A percentile compares a stretch with the other conserved stretches of the same genome.
Evolutionary conservation across 805 yeast species (phyloP).

Genomic region (Wickerhamia fluorescens): DNA sequence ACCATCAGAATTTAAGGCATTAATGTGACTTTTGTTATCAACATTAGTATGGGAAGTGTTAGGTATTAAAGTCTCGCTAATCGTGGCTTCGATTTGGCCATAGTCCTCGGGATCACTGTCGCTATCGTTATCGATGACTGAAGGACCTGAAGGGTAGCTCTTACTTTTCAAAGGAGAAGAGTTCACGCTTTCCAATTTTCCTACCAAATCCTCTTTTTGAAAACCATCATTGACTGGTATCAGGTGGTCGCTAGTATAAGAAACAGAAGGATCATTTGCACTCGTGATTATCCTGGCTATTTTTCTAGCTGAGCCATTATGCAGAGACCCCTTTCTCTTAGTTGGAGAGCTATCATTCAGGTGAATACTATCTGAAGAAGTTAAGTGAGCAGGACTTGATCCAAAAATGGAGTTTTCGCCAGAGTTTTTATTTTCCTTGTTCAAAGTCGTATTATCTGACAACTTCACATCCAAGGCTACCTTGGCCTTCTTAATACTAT

Average conservation of each 20-base stretch:
- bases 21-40: no score
- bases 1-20: conserved; percentile 3
- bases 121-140: conserved; percentile 17
- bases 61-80: conserved; percentile 15
- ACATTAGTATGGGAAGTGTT: conserved; percentile 2
- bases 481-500: conserved; percentile 11
- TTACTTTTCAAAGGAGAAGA: conserved; percentile 6
- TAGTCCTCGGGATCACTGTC: conserved; percentile 21
- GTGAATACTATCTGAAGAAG: no score
- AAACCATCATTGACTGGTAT: conserved; percentile 16
- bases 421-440: conserved; percentile 9
- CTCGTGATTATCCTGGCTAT: conserved; percentile 16
- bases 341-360: conserved; percentile 12
- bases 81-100: conserved; percentile 13
- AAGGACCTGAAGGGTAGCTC: no score
- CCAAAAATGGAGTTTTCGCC: conserved; percentile 12
- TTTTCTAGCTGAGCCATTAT: conserved; percentile 8
- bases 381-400: no score
- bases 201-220: conserved; percentile 18
- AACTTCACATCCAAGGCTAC: conserved; percentile 11
- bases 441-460: no score
- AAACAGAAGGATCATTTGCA: conserved; percentile 9
- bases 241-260: conserved; percentile 5
- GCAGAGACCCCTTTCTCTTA: no score
- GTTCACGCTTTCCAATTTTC: conserved; percentile 8